Conservation (phyloP, 345 rosid genomes). For the Clarkia xantiana region DNA sequence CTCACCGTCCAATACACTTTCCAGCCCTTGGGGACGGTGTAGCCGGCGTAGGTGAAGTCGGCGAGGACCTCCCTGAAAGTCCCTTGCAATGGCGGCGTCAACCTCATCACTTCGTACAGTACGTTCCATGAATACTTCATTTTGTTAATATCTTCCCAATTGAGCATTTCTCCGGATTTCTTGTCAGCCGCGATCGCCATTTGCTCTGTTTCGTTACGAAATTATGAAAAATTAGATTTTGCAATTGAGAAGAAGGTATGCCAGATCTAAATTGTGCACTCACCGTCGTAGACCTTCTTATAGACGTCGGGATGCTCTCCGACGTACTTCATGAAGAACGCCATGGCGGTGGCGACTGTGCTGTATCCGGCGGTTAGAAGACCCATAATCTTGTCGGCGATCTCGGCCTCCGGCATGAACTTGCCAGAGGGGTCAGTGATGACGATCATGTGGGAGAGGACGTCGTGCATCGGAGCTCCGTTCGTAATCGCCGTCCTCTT, state of each 20-base stretch:
- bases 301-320: constrained; percentile 34
- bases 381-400: constrained; percentile 41
- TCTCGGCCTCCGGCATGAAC: constrained; percentile 30
- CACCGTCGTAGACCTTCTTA: constrained; percentile 20
- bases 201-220: constrained; percentile 5
- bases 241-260: too few species aligned
- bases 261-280: too few species aligned
- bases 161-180: constrained; percentile 5
- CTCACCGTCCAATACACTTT: constrained; percentile 9
- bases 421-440: constrained; percentile 20
- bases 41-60: constrained; percentile 23
- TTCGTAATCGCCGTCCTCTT: constrained; percentile 19
- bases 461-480: constrained; percentile 16
- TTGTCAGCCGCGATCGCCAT: constrained; percentile 6
- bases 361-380: constrained; percentile 34
- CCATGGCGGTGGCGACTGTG: constrained; percentile 31
- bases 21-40: constrained; percentile 39
- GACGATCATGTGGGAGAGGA: constrained; percentile 20
- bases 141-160: constrained; percentile 7
- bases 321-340: constrained; percentile 40
- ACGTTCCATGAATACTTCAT: constrained; percentile 10
- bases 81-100: constrained; percentile 4
- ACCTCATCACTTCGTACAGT: constrained; percentile 8
- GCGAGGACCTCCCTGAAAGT: constrained; percentile 15
- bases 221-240: too few species aligned